Evolutionary conservation across 768 basidiomycete genomes (phyloP), one percentile per base, ranked within the genome.

Genomic region (Stropharia rugosoannulata): DNA sequence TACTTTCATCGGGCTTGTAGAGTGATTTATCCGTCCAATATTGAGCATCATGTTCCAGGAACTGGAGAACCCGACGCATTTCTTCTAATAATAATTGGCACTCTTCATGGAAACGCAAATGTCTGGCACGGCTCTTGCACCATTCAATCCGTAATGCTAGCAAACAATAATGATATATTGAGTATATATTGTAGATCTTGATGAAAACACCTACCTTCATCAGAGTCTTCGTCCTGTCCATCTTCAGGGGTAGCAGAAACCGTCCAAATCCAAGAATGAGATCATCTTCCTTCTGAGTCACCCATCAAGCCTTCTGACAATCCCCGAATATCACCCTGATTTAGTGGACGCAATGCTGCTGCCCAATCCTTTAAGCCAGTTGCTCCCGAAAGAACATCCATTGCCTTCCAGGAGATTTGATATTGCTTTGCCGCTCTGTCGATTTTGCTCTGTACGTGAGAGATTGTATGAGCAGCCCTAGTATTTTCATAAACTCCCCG

Each of bases 401-500:
- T 52, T 2, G 62, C 62, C 1, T 5, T 38, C 2, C 62, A 45
- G 8, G 59, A 49, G 8, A 51, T 25, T 2, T 57, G 45, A 32
- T 63, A 63, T 42, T 59, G 60, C 12, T 48, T 51, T 1, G 54
- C 55, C 2, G 51, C 50, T 7, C 15, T 10, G 7, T 52, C 47
- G 11, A 55, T 56, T n/a, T 48, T 38, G 12, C 52, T 53, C 39
- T 62, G 62, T 6, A 60, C 41, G 6, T 59, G 19, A 37, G 56
- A 54, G 7, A 59, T 62, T 3, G 55, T 36, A 1, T 54, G 32
- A 19, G 37, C 29, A 0, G 58, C 59, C 11, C 56, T 41, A 7
- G 55, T 60, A 3, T 55, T 55, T 16, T 57, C 52, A 5, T 55
- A 38, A 18, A 57, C 51, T 0, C 59, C 56, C 2, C 56, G 51